Evolutionary conservation across 1,284 basidiomycete species (phyloP).

Genomic region (Puccinia coronata): DNA sequence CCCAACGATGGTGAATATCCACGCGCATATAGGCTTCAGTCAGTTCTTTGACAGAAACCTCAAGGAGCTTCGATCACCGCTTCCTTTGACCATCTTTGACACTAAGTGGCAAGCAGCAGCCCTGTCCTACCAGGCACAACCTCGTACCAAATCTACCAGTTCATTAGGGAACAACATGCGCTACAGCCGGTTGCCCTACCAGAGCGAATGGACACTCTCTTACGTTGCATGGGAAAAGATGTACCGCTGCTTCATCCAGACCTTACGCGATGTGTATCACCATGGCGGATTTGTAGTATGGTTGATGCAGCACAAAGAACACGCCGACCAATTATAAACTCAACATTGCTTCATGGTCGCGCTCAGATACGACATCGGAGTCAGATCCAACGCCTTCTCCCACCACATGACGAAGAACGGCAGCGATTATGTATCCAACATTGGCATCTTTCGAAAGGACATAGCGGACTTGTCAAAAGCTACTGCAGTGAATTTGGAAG

Average conservation of each 20-base stretch:
- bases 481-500: neutral
- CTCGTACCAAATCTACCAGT: neutral
- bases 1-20: neutral
- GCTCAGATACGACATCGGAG: neutral
- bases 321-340: neutral
- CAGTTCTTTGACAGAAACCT: neutral
- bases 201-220: neutral
- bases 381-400: neutral
- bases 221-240: neutral
- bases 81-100: conserved; percentile 20
- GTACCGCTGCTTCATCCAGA: neutral
- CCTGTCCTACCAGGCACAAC: neutral
- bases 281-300: neutral
- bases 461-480: neutral
- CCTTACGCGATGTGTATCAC: neutral
- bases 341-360: neutral
- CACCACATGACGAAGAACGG: neutral
- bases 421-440: neutral
- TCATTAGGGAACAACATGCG: neutral
- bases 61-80: neutral
- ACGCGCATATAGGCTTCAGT: neutral
- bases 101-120: neutral
- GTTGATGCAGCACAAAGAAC: neutral
- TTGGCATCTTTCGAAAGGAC: neutral
- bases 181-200: neutral